These are phyloP conservation scores for Sutorius eximius DNA, from an alignment of 1,284 basidiomycete genomes.

Conservation along the genomic window DNA sequence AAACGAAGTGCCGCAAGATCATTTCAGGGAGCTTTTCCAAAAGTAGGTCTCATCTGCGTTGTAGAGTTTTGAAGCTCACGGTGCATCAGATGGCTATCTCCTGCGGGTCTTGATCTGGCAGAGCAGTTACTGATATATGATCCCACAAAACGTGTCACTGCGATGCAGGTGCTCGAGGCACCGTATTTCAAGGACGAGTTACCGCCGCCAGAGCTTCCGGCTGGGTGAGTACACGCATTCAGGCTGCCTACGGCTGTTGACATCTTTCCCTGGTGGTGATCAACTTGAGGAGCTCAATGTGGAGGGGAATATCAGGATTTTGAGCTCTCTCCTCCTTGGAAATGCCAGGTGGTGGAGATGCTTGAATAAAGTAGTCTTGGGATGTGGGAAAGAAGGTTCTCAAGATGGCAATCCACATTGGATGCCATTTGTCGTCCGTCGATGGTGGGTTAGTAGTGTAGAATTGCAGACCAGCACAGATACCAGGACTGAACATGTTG, in stretches of 20 bases:
- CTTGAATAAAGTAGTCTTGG: too few species aligned
- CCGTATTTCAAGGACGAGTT: slow-evolving; percentile 83
- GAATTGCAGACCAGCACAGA: too few species aligned
- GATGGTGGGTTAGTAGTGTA: too few species aligned
- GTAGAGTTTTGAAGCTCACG: slow-evolving; percentile 7
- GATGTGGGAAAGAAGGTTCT: too few species aligned
- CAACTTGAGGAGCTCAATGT: too few species aligned
- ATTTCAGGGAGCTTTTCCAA: slow-evolving; percentile 76
- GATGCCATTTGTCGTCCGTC: too few species aligned
- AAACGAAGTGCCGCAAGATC: slow-evolving; percentile 66
- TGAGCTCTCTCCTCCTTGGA: too few species aligned
- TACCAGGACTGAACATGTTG: too few species aligned
- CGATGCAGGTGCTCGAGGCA: slow-evolving; percentile 76
- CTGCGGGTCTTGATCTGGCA: slow-evolving; percentile 83
- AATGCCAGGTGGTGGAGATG: too few species aligned
- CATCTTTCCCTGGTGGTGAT: slow-evolving; percentile 38
- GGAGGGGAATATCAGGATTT: too few species aligned
- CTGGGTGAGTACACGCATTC: slow-evolving; percentile 58
- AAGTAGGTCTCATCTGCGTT: slow-evolving; percentile 51
- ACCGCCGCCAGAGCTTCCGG: slow-evolving; percentile 73
- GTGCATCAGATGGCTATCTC: slow-evolving; percentile 70
- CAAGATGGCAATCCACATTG: too few species aligned
- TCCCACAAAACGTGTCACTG: slow-evolving; percentile 76
- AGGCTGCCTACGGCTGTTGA: slow-evolving; percentile 15
- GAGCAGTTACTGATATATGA: slow-evolving; percentile 83